phyloP scores from a whole-genome alignment of 495 filamentous ascomycete genomes.

The Articulospora tetracladia region DNA sequence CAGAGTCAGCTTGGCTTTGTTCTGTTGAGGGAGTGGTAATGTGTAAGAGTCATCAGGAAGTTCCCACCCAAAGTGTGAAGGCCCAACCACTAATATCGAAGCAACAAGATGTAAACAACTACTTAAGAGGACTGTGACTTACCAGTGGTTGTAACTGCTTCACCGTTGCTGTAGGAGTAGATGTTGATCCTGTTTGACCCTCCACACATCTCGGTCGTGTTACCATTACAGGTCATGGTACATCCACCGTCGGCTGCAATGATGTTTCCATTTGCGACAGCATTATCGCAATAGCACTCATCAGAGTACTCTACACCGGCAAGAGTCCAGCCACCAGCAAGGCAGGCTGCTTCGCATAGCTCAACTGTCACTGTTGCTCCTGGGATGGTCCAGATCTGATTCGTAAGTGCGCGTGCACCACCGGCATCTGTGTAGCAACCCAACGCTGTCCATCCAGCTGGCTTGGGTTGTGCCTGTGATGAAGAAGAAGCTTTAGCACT shows the following conservation, averaged over 20 bases:
- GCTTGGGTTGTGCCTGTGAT: background rate
- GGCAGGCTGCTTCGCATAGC: conserved; percentile 26
- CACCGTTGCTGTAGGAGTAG: conserved; percentile 43
- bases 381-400: conserved; percentile 10
- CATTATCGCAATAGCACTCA: conserved; percentile 31
- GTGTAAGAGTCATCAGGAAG: background rate
- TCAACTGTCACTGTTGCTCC: conserved; percentile 24
- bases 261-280: conserved; percentile 42
- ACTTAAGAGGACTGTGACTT: no score
- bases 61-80: no score
- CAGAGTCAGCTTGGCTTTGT: background rate
- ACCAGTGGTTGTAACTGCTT: conserved; percentile 44
- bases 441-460: background rate
- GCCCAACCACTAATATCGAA: conserved; percentile 21
- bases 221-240: conserved; percentile 34
- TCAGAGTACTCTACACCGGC: conserved; percentile 31
- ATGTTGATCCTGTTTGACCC: conserved; percentile 34
- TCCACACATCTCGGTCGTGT: conserved; percentile 39
- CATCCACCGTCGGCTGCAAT: conserved; percentile 48
- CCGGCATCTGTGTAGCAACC: conserved; percentile 5
- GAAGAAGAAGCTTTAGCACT: background rate
- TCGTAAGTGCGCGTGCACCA: conserved; percentile 12
- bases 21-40: background rate
- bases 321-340: conserved; percentile 22
- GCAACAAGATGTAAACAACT: no score